Percentiles rank a stretch among this genome's conserved stretches.
Conservation (phyloP, 2,329 filamentous ascomycete species). For the Pseudogymnoascus sp. region DNA sequence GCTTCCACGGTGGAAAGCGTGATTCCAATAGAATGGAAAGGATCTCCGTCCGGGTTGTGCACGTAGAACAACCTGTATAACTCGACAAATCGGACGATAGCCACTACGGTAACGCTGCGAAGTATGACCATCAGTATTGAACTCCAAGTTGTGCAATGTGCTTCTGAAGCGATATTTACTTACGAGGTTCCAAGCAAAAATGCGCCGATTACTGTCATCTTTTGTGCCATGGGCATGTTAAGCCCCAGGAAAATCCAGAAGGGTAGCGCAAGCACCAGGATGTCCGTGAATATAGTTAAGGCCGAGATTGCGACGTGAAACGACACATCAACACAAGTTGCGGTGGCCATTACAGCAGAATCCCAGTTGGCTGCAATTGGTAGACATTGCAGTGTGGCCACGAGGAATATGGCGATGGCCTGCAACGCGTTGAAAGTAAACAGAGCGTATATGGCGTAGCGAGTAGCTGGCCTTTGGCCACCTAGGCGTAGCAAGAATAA, state of each 20-base stretch:
- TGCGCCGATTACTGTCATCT: constrained; percentile 34
- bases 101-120: constrained; percentile 29
- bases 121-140: neutral
- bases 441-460: constrained; percentile 26
- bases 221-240: constrained; percentile 33
- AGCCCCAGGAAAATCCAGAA: constrained; percentile 36
- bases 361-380: constrained; percentile 32
- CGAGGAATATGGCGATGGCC: constrained; percentile 32
- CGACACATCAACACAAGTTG: constrained; percentile 29
- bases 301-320: constrained; percentile 32
- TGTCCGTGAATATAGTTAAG: constrained; percentile 36
- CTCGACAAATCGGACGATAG: constrained; percentile 30
- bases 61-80: constrained; percentile 24
- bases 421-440: constrained; percentile 22
- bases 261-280: constrained; percentile 34
- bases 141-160: neutral
- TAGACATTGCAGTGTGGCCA: constrained; percentile 34
- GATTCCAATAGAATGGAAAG: constrained; percentile 24
- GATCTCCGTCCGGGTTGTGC: constrained; percentile 12
- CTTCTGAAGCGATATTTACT: constrained; percentile 17
- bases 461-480: constrained; percentile 30
- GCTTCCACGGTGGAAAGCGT: constrained; percentile 30
- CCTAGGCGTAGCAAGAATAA: constrained; percentile 40
- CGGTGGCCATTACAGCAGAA: constrained; percentile 18
- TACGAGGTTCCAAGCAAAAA: constrained; percentile 35